A percentile compares a stretch with the other conserved stretches of the same genome.
phyloP scores from a whole-genome alignment of 768 basidiomycete genomes.

The Pholiota conissans region DNA sequence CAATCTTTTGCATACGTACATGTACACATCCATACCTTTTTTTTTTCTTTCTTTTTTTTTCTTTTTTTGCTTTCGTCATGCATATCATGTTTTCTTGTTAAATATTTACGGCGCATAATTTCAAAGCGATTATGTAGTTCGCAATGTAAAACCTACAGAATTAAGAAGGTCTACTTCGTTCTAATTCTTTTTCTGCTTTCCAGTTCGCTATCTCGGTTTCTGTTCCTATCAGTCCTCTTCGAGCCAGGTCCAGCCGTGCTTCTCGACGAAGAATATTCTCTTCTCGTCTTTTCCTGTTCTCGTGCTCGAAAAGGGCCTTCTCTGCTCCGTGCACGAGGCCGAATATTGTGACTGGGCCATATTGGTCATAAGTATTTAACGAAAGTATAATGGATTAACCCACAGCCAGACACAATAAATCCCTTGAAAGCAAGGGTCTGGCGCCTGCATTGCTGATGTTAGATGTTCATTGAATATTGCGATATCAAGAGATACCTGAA shows the following conservation, averaged over 20 bases:
- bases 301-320: conserved; percentile 69
- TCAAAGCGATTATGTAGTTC: background rate
- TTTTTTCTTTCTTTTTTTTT: background rate
- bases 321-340: conserved; percentile 80
- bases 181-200: conserved; percentile 43
- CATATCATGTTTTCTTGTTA: background rate
- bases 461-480: background rate
- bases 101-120: background rate
- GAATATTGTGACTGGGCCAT: conserved; percentile 51
- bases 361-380: background rate
- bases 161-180: background rate
- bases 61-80: background rate
- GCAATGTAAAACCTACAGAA: background rate
- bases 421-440: conserved; percentile 83
- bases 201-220: conserved; percentile 85
- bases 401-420: conserved; percentile 74
- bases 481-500: conserved; percentile 55
- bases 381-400: conserved; percentile 24
- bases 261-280: conserved; percentile 72
- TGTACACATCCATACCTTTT: background rate
- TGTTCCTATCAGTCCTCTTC: conserved; percentile 74
- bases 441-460: conserved; percentile 42
- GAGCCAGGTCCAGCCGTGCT: conserved; percentile 73
- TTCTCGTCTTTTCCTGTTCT: conserved; percentile 60
- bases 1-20: background rate